Conservation (phyloP, 2,329 filamentous ascomycete genomes). For the Anthostomella pinea region DNA sequence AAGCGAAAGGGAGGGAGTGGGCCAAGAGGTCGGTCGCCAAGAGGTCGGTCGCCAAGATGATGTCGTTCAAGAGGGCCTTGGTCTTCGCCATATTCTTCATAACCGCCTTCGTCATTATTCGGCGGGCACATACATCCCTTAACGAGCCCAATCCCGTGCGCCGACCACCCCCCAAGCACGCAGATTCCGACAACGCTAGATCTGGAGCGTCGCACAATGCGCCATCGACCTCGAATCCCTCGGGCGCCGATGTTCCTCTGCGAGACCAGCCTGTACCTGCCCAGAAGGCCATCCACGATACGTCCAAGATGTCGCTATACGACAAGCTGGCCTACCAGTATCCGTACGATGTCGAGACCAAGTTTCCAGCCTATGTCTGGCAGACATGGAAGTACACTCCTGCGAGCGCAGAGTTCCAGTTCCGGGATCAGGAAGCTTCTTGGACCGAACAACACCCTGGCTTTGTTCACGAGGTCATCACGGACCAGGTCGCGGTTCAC, state of each 20-base stretch:
- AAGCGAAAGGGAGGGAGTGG: background rate
- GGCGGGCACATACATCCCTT: constrained; percentile 29
- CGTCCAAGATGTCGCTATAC: constrained; percentile 67
- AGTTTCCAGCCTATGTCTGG: constrained; percentile 98
- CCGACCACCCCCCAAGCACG: constrained; percentile 26
- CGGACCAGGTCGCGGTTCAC: constrained; percentile 80
- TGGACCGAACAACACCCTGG: constrained; percentile 86
- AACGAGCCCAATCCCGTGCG: constrained; percentile 24
- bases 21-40: background rate
- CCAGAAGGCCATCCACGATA: constrained; percentile 66
- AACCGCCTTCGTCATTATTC: constrained; percentile 33
- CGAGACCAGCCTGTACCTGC: constrained; percentile 37
- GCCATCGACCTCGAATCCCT: constrained; percentile 19
- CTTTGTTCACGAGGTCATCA: constrained; percentile 95
- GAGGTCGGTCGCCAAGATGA: constrained; percentile 24
- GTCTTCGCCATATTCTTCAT: constrained; percentile 33
- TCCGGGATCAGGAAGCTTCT: constrained; percentile 80
- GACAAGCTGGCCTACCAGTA: constrained; percentile 90
- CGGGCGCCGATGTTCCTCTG: constrained; percentile 6
- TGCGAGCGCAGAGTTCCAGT: constrained; percentile 71
- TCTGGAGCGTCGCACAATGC: constrained; percentile 15
- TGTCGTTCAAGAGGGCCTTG: constrained; percentile 34
- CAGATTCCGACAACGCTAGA: constrained; percentile 13
- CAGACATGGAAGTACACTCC: constrained; percentile 96
- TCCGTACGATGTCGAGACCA: constrained; percentile 82